Evolutionary conservation across 345 rosid genomes (phyloP), one percentile per base, ranked within the genome.

Genomic region (Erysimum cheiranthoides): DNA sequence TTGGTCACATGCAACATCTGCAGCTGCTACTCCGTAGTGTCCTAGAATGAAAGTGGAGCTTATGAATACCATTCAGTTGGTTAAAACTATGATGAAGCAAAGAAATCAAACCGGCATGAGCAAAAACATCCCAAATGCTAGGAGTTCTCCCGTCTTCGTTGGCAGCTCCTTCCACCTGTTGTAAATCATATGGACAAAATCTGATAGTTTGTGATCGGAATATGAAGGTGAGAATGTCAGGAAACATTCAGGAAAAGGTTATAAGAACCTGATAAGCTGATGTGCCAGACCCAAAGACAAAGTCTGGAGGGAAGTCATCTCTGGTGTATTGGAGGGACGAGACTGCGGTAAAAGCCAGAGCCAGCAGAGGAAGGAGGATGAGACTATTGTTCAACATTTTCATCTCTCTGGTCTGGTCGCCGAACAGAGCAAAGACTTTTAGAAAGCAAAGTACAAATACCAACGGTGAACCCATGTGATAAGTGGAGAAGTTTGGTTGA

Each of bases 131-230:
- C 91, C 89, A 88, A 62, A 90, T 76, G 68, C 91, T 84, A 9
- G 79, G 83, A 47, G 82, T 82, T 77, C 89, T 84, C 21, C 92
- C 96, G 56, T 88, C 96, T 73, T 84, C 80, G 10, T 73, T 10
- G 32, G 85, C 87, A 31, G 92, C 95, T 39, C 95, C 95, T 81
- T 87, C 95, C n/a, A 79, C 82, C 75, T 79, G 62, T 42, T 30
- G 64, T 57, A 57, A n/a, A 54, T 64, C 72, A 32, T 34, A 16
- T 53, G 16, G 32, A 52, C 45, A 47, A 32, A n/a, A 30, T 38
- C 50, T 52, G 50, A 52, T 68, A 66, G 30, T 21, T 36, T 51
- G 0, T 53, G 16, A 3, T 50, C 3, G 2, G 11, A 58, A 45
- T 25, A 34, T 43, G 46, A 54, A 28, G 40, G 49, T 68, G 38